These are phyloP conservation scores for Candida pseudoglaebosa DNA, from an alignment of 805 yeast genomes.

Conservation along the genomic window DNA sequence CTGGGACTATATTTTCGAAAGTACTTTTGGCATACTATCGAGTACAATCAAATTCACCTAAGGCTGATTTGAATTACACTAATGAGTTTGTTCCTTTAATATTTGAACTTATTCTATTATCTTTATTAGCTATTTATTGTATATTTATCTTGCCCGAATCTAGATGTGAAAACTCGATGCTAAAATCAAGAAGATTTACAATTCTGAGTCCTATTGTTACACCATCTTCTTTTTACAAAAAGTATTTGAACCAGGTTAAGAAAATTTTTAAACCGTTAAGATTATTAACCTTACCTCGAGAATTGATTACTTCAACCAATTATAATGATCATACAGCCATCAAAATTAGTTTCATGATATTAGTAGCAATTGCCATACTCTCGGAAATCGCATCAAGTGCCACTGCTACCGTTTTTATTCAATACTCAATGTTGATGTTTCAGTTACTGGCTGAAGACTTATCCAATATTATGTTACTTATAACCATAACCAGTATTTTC, in stretches of 20 bases:
- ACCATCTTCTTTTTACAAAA: background rate
- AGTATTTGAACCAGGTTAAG: slow-evolving; percentile 4
- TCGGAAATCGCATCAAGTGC: slow-evolving; percentile 27
- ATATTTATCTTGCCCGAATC: slow-evolving; percentile 51
- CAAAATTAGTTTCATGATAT: slow-evolving; percentile 34
- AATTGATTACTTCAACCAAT: slow-evolving; percentile 11
- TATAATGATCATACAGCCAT: slow-evolving; percentile 12
- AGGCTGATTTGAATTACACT: background rate
- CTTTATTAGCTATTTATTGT: slow-evolving; percentile 21
- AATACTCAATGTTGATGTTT: slow-evolving; percentile 51
- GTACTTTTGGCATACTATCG: background rate
- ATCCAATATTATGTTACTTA: slow-evolving; percentile 47
- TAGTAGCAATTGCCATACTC: slow-evolving; percentile 40
- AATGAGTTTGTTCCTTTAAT: slow-evolving; percentile 18
- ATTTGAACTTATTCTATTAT: slow-evolving; percentile 26
- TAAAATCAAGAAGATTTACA: slow-evolving; percentile 22
- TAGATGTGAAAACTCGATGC: slow-evolving; percentile 46
- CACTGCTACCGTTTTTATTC: slow-evolving; percentile 36
- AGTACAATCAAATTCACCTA: background rate
- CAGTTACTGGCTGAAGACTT: slow-evolving; percentile 50
- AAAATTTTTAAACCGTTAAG: slow-evolving; percentile 41
- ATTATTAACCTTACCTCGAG: slow-evolving; percentile 48
- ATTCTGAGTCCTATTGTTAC: slow-evolving; percentile 1
- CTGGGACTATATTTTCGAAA: slow-evolving; percentile 48
- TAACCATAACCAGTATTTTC: slow-evolving; percentile 38